Base-by-base conservation (phyloP, 495 filamentous ascomycete genomes). In the Pyronema domesticum region DNA sequence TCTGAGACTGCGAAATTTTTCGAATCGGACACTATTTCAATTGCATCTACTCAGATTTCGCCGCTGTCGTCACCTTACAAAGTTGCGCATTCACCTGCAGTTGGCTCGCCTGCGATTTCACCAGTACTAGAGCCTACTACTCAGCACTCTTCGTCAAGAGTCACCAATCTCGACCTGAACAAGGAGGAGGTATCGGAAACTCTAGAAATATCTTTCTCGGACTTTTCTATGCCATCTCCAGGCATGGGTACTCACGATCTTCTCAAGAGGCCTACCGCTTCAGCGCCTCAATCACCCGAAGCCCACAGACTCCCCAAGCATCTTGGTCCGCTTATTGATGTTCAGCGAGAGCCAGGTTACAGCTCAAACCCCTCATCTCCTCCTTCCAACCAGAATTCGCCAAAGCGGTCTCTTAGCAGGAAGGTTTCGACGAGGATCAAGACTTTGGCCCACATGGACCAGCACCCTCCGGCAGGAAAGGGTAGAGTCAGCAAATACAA, bases 331-430 rank as follows among this genome's bases (percentile, higher is more conserved):
- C 14, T 53, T 13, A 10, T 14, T 35, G 14, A 14, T 40, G 37
- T 53, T 10, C 50, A 53, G 50, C 34, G 37, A 17, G 36, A 43
- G 37, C 50, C 18, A 13, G 19, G 35, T 14, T 40, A 53, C 42
- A 17, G 7, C 36, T 13, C 13, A 47, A 47, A 30, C 23, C 23
- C 45, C 13, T 30, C 45, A 18, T 40, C 10, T 14, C 50, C 35
- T 40, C 35, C 36, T 8, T 8, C 14, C 36, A 14, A 53, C 7
- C 13, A 15, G 19, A 18, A 47, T 23, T 8, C n/a, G 37, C 35
- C 37, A 3, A 53, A 53, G 35, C 50, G 50, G 35, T 53, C 50
- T 15, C 37, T 53, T n/a, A 53, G 50, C 50, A 53, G 50, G 35
- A 53, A 53, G 37, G 50, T 53, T 19, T 53, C 50, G 14, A 53